Base-by-base conservation (phyloP, 164 flowering plant species). In the Kalanchoe fedtschenkoi region DNA sequence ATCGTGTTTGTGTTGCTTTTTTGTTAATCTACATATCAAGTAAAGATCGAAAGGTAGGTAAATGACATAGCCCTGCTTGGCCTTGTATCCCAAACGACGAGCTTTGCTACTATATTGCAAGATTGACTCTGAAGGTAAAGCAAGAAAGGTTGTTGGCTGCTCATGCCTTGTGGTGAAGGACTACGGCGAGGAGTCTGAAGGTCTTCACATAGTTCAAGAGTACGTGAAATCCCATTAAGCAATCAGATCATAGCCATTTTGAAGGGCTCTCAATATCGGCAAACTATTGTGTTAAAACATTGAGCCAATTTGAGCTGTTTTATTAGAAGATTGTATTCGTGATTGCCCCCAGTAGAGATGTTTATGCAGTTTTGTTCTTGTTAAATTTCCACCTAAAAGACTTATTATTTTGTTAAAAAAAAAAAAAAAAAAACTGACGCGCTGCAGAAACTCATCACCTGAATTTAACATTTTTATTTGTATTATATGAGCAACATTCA, bases 111-210 rank as follows among this genome's bases (percentile, higher is more conserved):
- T n/a, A n/a, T n/a, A n/a, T n/a, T 89, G 96, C 76, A 89, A 87
- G 79, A 84, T 87, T 64, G 96, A 86, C 62, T 79, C 96, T 0
- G 91, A 87, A 63, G 95, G 96, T 5, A 87, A 85, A 30, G 93
- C 96, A 1, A 76, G 93, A 71, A 87, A 89, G 66, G 96, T 89
- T 24, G 86, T 85, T 14, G 88, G 89, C 37, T 81, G 86, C 72
- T 82, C 91, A 6, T 81, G 85, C 24, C 78, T 85, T 62, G 95
- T 89, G 37, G 82, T 89, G 33, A 87, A 85, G 88, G 91, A 85
- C 41, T 81, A 43, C 54, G 90, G 90, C 0, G 90, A 85, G 65
- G 82, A 81, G 37, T 71, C 76, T n/a, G 78, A 72, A 38, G 87
- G 80, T 41, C 79, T 76, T 60, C 73, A 79, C 62, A 68, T 84